Evolutionary conservation across 2,329 filamentous ascomycete genomes (phyloP), one percentile per base, ranked within the genome.

Genomic region (Pseudogymnoascus sp.): DNA sequence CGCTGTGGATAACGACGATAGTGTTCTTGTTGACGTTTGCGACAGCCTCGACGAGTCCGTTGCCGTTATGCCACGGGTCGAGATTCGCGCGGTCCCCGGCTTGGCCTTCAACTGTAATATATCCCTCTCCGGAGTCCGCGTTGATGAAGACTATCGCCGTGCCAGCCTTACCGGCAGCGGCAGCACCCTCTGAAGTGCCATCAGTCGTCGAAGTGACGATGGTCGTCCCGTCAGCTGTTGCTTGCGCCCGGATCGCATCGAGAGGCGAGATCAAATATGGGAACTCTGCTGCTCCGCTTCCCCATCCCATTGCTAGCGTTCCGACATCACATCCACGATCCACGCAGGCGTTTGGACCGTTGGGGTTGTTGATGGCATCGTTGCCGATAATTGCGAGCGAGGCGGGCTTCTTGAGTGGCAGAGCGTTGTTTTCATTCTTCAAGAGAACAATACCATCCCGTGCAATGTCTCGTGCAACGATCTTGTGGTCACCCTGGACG

Each of bases 91-190:
- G 79, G 1, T 84, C 79, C 43, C 84, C 80, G 61, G 89, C 80
- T 35, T 61, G 63, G 6, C 66, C 67, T 64, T 71, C 69, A 28
- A 69, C 70, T 1, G 70, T 71, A 16, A 72, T 68, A 66, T 83
- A 90, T 1, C 87, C 88, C 74, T 96, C 91, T 1, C 88, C 88
- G 1, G 88, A 83, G 73, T 89, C 89, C 5, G 80, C 81, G 70
- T 88, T 89, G 66, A 84, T 82, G 67, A 89, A 84, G 0, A 88
- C 84, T 3, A 88, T 75, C 63, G 91, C 95, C 11, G 90, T 80
- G 65, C 91, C 82, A 5, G 73, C 70, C n/a, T 68, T 62, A 9
- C 62, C 62, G 7, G 70, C 70, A 8, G 64, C 70, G 5, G 65
- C 40, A 9, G 68, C 70, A 4, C 68, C 70, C 33, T 38, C 58